Evolutionary conservation across 768 basidiomycete species (phyloP), one percentile per base, ranked within the genome.

Genomic region (Lactifluus rugatus): DNA sequence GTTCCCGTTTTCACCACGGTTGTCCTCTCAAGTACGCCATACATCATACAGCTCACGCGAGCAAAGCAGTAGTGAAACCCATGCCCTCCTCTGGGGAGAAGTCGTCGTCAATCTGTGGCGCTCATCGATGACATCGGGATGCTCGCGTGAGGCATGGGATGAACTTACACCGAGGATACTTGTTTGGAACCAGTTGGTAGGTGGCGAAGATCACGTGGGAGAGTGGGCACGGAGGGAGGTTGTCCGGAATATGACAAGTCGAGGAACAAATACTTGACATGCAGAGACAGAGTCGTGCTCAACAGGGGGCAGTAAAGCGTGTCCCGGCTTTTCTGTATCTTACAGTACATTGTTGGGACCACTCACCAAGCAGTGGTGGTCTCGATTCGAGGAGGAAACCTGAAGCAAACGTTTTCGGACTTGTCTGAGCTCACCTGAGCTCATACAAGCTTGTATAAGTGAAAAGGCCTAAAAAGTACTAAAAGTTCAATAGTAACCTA

Each of bases 31-130:
- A 7, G 17, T 28, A 16, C 52, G 58, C 1, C 64, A 67, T 46
- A 57, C 59, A 1, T 54, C 61, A 11, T 66, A 64, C 9, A 51
- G 61, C 16, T 60, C 65, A 6, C 74, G 77, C 60, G 72, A 76
- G 39, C 56, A 65, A 23, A 66, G 64, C 19, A 48, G 57, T n/a
- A 32, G 57, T 23, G 54, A 64, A 17, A 65, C 72, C 5, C 65
- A 78, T 19, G 58, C 66, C 23, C 54, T 68, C 25, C 56, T 68
- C 2, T 86, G 83, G 82, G 81, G 82, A 0, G 64, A 66, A 23
- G 70, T 70, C 19, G 77, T 85, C 2, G 81, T 84, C 63, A 66
- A 65, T 21, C 74, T 90, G 11, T 85, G 84, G 83, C 71, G 73
- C 47, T 74, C 73, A 0, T 66, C 75, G 19, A 83, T 83, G 81